Conservation (phyloP, 768 basidiomycete species). For the Suillus lakei region DNA sequence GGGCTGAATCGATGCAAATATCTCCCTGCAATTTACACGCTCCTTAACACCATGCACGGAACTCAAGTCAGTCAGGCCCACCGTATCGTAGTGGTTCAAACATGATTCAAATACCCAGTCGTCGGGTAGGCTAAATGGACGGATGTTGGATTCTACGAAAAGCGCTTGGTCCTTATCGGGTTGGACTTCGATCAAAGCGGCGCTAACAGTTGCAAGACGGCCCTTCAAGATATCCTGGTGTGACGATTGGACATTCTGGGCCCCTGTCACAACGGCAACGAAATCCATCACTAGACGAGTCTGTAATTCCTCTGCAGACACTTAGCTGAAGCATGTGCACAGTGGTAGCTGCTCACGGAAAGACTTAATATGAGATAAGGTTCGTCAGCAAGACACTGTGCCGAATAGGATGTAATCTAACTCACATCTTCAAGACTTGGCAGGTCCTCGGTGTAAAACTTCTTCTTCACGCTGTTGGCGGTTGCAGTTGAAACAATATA, state of each 20-base stretch:
- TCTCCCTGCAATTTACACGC: conserved; percentile 31
- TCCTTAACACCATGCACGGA: not conserved
- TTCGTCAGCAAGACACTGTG: conserved; percentile 13
- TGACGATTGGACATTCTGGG: conserved; percentile 59
- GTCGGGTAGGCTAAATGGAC: conserved; percentile 63
- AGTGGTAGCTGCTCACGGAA: conserved; percentile 53
- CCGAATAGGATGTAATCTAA: conserved; percentile 20
- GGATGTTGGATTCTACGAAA: conserved; percentile 73
- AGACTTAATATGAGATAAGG: conserved; percentile 49
- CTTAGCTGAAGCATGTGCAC: not conserved
- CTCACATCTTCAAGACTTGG: conserved; percentile 75
- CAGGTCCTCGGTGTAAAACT: conserved; percentile 73
- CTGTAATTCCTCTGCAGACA: conserved; percentile 66
- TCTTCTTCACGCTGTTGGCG: conserved; percentile 70
- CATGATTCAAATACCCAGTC: conserved; percentile 84
- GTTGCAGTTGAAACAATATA: conserved; percentile 74
- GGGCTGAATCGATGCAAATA: conserved; percentile 67
- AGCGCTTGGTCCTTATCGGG: conserved; percentile 66
- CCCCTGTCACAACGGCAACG: conserved; percentile 56
- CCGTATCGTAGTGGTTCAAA: conserved; percentile 75
- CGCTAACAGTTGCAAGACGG: conserved; percentile 51
- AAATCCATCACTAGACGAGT: conserved; percentile 62
- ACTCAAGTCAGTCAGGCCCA: conserved; percentile 33
- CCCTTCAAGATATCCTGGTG: conserved; percentile 65
- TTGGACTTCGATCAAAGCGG: conserved; percentile 56